Evolutionary conservation across 2,329 filamentous ascomycete genomes (phyloP).

Genomic region (Colletotrichum falcatum): DNA sequence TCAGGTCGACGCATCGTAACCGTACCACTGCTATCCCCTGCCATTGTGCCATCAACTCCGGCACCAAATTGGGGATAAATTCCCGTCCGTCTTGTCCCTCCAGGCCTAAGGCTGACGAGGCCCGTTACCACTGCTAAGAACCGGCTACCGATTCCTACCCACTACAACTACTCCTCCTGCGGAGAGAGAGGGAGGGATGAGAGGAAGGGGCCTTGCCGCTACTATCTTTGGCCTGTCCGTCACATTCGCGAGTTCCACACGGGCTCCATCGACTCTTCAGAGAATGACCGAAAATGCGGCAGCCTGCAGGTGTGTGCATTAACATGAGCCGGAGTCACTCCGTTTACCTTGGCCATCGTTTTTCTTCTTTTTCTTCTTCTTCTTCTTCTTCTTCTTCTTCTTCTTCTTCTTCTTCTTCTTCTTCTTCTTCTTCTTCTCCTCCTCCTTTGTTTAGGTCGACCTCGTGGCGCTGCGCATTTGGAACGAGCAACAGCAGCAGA

Average conservation of each 20-base stretch:
- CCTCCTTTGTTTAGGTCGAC: not conserved
- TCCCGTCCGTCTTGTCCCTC: slow-evolving; percentile 28
- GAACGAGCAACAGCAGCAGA: not conserved
- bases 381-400: not conserved
- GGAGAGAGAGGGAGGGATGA: slow-evolving; percentile 14
- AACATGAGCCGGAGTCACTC: not conserved
- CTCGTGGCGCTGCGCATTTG: not conserved
- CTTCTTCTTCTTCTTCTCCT: not conserved
- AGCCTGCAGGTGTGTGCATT: not conserved
- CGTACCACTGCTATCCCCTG: slow-evolving; percentile 17
- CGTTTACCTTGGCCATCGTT: not conserved
- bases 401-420: not conserved
- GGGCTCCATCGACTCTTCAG: slow-evolving; percentile 20
- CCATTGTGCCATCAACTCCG: not conserved
- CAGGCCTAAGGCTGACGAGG: slow-evolving; percentile 36
- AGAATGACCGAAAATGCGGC: slow-evolving; percentile 5
- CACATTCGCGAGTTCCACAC: slow-evolving; percentile 30
- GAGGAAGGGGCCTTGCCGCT: slow-evolving; percentile 19
- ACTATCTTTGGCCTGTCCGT: slow-evolving; percentile 16
- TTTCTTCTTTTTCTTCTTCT: not conserved
- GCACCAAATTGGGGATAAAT: slow-evolving; percentile 1
- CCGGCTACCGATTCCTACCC: not conserved
- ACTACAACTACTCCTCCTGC: slow-evolving; percentile 16
- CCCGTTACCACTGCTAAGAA: slow-evolving; percentile 15
- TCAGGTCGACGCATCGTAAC: slow-evolving; percentile 19